A percentile compares a stretch with the other conserved stretches of the same genome.
Evolutionary conservation across 2,329 filamentous ascomycete species (phyloP).

Genomic region (Colletotrichum tabaci): DNA sequence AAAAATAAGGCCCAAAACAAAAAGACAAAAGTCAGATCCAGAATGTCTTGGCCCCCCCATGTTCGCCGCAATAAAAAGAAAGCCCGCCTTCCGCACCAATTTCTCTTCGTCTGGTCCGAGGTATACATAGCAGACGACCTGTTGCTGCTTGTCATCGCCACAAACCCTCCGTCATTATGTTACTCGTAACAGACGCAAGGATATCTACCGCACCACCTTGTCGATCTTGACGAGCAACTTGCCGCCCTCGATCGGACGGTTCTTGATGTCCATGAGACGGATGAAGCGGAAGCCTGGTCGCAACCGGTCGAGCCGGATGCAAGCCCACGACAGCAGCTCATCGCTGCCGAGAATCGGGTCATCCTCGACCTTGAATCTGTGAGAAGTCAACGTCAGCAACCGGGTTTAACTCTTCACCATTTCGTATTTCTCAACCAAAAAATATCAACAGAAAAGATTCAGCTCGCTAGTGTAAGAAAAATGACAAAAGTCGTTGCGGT

Average conservation of each 20-base stretch:
- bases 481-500: conserved; percentile 16
- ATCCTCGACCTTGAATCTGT: conserved; percentile 70
- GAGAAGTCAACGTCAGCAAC: conserved; percentile 45
- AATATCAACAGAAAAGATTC: neutral
- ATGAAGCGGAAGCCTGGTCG: conserved; percentile 70
- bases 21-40: neutral
- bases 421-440: neutral
- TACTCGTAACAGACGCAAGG: conserved; percentile 12
- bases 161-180: too few relatives aligned
- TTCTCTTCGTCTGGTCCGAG: neutral
- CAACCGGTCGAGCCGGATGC: conserved; percentile 72
- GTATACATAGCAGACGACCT: neutral
- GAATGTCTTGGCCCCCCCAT: neutral
- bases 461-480: neutral
- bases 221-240: conserved; percentile 68
- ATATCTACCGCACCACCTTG: conserved; percentile 59
- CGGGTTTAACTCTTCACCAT: neutral
- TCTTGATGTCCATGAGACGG: conserved; percentile 62
- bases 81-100: neutral
- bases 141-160: neutral
- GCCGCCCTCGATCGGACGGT: conserved; percentile 60
- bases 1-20: neutral
- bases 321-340: conserved; percentile 67
- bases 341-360: conserved; percentile 58
- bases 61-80: conserved; percentile 21